Evolutionary conservation across 2,329 filamentous ascomycete genomes (phyloP), one percentile per base, ranked within the genome.

Genomic region (Clarireedia hainanense): DNA sequence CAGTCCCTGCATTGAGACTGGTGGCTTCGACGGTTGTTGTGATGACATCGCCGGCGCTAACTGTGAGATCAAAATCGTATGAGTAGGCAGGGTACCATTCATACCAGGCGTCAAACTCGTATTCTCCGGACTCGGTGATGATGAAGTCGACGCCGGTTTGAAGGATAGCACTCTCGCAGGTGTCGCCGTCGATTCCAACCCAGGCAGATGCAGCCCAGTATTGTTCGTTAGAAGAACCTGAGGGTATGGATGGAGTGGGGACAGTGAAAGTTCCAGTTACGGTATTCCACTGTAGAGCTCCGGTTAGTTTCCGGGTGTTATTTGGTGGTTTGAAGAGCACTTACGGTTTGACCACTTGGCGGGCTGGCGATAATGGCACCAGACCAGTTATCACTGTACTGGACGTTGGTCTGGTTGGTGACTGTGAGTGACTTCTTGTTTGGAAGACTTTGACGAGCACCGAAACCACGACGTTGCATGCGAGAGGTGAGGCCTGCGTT

Each of bases 81-180:
- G 78, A 75, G 60, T 75, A 76, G 63, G 80, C 75, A 0, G 80
- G 79, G 62, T 75, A 80, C 80, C 79, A 83, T 66, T 83, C 80
- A 61, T 79, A 82, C 79, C 80, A 83, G 10, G 79, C 76, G 49
- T 78, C 74, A 62, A 74, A 83, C 6, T 64, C 69, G 1, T 74
- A 34, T 43, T 43, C 37, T 37, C 58, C 57, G 26, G 68, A 67
- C 20, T 72, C 58, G 6, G 45, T 24, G 49, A 77, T 68, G 47
- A 73, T 75, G 63, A 80, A 78, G 83, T 50, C 36, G 23, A 51
- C 12, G 23, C 48, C 36, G 5, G 48, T 43, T 40, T 42, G 48
- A 5, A 51, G 24, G 2, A 42, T 42, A n/a, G 36, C 34, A 3
- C 17, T 51, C n/a, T 12, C 12, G 36, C 37, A 51, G 17, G 48